These are phyloP conservation scores for Quercus agrifolia DNA, from an alignment of 306 rosid genomes.

Conservation along the genomic window DNA sequence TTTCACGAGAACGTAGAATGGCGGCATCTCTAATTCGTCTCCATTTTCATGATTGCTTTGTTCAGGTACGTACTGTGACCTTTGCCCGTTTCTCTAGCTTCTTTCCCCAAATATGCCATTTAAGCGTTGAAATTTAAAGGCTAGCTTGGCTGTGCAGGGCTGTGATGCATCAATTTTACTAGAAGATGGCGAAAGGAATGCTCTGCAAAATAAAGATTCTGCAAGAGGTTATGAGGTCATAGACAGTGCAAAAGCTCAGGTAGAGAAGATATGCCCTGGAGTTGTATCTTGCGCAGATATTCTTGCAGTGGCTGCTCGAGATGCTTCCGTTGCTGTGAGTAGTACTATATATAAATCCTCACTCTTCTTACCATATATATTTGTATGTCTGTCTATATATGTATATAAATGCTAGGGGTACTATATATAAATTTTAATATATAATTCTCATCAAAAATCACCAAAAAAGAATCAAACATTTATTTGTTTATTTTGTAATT, in stretches of 20 bases:
- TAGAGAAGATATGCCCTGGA: slow-evolving; percentile 57
- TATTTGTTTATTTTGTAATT: too few species aligned
- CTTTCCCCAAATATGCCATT: not conserved
- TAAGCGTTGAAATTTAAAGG: too few species aligned
- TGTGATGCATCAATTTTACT: slow-evolving; percentile 51
- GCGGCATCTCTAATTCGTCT: slow-evolving; percentile 43
- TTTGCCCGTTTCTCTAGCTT: too few species aligned
- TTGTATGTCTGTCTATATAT: too few species aligned
- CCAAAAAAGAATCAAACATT: too few species aligned
- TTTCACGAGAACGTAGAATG: slow-evolving; percentile 36
- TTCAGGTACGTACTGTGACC: slow-evolving; percentile 19
- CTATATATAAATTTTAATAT: too few species aligned
- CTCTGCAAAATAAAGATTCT: slow-evolving; percentile 22
- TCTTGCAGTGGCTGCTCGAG: slow-evolving; percentile 58
- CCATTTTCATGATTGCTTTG: slow-evolving; percentile 50
- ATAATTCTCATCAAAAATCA: too few species aligned
- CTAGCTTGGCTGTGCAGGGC: slow-evolving; percentile 23
- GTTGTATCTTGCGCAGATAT: slow-evolving; percentile 51
- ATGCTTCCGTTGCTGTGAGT: slow-evolving; percentile 56
- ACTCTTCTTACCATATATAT: too few species aligned
- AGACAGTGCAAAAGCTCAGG: slow-evolving; percentile 49
- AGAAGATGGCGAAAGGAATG: slow-evolving; percentile 43
- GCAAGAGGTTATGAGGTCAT: slow-evolving; percentile 44
- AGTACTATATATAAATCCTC: not conserved
- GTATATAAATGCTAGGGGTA: too few species aligned